Conservation (phyloP, 1,284 basidiomycete species). For the Ustilago nuda region DNA sequence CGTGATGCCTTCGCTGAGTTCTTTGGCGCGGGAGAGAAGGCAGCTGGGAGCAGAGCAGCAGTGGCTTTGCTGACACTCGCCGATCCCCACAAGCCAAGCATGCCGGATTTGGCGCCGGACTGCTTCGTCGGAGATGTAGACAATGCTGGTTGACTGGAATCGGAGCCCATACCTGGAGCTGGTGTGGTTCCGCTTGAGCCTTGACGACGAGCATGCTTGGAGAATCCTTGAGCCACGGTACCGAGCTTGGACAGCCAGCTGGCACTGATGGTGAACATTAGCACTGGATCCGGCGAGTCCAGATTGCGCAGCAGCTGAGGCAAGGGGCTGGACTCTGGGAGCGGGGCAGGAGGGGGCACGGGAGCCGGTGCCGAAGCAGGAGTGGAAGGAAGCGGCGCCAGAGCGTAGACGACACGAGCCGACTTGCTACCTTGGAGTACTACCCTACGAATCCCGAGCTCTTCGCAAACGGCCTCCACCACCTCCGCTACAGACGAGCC, state of each 20-base stretch:
- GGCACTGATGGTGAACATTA: slow-evolving; percentile 66
- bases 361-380: slow-evolving; percentile 42
- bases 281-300: slow-evolving; percentile 24
- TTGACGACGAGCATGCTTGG: slow-evolving; percentile 52
- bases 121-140: slow-evolving; percentile 32
- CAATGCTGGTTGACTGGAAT: slow-evolving; percentile 7
- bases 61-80: slow-evolving; percentile 46
- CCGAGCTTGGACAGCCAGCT: slow-evolving; percentile 67
- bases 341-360: slow-evolving; percentile 50
- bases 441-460: slow-evolving; percentile 78
- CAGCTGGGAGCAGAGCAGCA: slow-evolving; percentile 29
- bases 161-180: background rate
- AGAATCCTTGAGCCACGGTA: slow-evolving; percentile 65
- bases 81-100: slow-evolving; percentile 53
- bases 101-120: slow-evolving; percentile 19
- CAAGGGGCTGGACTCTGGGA: slow-evolving; percentile 30
- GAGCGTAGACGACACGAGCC: slow-evolving; percentile 66
- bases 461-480: slow-evolving; percentile 74
- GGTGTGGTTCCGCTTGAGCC: slow-evolving; percentile 21
- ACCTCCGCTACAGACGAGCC: slow-evolving; percentile 44
- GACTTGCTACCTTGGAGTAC: slow-evolving; percentile 68
- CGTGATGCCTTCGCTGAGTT: background rate
- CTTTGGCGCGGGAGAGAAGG: slow-evolving; percentile 16
- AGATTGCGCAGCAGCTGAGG: slow-evolving; percentile 32
- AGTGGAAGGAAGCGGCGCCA: slow-evolving; percentile 40